phyloP scores from a whole-genome alignment of 2,329 filamentous ascomycete genomes.

The Chalara sp. region DNA sequence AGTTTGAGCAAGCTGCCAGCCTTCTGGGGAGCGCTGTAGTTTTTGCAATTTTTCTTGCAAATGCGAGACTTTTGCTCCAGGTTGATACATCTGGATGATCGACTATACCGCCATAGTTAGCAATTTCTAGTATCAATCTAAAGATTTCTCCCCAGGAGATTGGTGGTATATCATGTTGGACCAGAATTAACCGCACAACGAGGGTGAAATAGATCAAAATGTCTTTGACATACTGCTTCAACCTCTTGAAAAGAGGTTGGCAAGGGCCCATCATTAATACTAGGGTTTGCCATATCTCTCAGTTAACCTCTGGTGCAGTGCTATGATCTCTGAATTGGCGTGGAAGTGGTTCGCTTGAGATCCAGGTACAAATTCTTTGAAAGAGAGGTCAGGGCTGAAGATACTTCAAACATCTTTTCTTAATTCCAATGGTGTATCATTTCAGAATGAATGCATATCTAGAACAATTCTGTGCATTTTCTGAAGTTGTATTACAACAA shows the following conservation, averaged over 20 bases:
- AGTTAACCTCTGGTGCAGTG: no score
- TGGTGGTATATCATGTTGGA: no score
- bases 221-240: slow-evolving; percentile 19
- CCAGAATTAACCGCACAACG: not conserved
- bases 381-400: no score
- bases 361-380: no score
- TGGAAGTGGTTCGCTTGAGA: no score
- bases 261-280: slow-evolving; percentile 6
- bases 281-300: slow-evolving; percentile 3
- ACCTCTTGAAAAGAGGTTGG: slow-evolving; percentile 25
- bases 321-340: no score
- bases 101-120: slow-evolving; percentile 24
- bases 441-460: no score
- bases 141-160: not conserved
- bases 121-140: not conserved
- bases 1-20: slow-evolving; percentile 79
- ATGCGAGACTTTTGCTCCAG: slow-evolving; percentile 35
- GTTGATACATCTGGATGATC: slow-evolving; percentile 43
- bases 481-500: no score
- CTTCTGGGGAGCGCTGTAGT: slow-evolving; percentile 71
- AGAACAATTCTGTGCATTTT: no score
- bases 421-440: no score
- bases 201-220: not conserved
- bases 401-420: no score
- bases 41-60: slow-evolving; percentile 71